These are phyloP conservation scores for Helianthus annuus DNA, from an alignment of 129 eudicot genomes.

Conservation along the genomic window HanXRQr2.0-SUNRISE NC_035434.2:26649609-26650108, in stretches of 20 bases:
- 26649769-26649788: not conserved
- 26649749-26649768: conserved; percentile 8
- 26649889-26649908: too few species aligned
- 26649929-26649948: too few species aligned
- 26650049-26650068: too few species aligned
- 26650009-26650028: too few species aligned
- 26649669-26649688: conserved; percentile 5
- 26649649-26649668: not conserved
- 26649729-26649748: conserved; percentile 8
- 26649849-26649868: conserved; percentile 11
- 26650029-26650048: too few species aligned
- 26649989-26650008: too few species aligned
- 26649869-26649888: too few species aligned
- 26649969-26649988: too few species aligned
- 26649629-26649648: not conserved
- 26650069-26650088: too few species aligned
- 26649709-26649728: not conserved
- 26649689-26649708: conserved; percentile 9
- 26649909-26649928: too few species aligned
- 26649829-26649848: not conserved
- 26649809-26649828: conserved; percentile 13
- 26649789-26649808: not conserved
- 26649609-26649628: not conserved
- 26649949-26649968: too few species aligned
- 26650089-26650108: too few species aligned